Conservation (phyloP, 768 basidiomycete genomes). For the Lepiota venenata region DNA sequence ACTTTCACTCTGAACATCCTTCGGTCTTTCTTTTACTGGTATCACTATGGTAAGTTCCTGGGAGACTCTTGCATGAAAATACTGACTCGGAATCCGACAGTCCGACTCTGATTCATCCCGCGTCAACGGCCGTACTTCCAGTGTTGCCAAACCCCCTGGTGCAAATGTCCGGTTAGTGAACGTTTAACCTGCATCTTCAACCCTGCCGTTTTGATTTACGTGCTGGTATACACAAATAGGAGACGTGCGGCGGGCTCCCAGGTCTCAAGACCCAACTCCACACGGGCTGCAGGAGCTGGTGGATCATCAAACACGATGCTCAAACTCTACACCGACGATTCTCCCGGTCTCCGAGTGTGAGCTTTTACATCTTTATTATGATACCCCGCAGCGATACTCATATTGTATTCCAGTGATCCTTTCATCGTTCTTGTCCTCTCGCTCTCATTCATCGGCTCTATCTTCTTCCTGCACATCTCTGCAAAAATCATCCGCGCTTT, state of each 20-base stretch:
- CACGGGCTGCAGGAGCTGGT: slow-evolving; percentile 90
- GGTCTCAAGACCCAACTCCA: slow-evolving; percentile 75
- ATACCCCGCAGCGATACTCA: background rate
- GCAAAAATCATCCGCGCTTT: slow-evolving; percentile 92
- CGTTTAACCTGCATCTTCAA: background rate
- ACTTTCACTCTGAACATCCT: slow-evolving; percentile 17
- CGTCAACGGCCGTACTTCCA: slow-evolving; percentile 38
- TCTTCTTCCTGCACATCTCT: slow-evolving; percentile 98
- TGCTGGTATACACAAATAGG: slow-evolving; percentile 30
- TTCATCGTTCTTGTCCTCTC: slow-evolving; percentile 96
- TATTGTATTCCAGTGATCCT: slow-evolving; percentile 63
- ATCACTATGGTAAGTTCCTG: slow-evolving; percentile 35
- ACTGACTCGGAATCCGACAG: slow-evolving; percentile 29
- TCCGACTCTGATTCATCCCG: slow-evolving; percentile 78
- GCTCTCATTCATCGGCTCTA: slow-evolving; percentile 94
- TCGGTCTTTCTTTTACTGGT: slow-evolving; percentile 14
- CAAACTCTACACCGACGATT: slow-evolving; percentile 97
- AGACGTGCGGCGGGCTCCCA: slow-evolving; percentile 69
- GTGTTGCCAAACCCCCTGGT: slow-evolving; percentile 71
- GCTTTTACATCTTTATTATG: slow-evolving; percentile 6
- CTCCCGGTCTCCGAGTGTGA: slow-evolving; percentile 94
- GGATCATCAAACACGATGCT: slow-evolving; percentile 99
- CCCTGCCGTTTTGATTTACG: background rate
- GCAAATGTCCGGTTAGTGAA: slow-evolving; percentile 73
- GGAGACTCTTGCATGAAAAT: background rate